These are phyloP conservation scores for Pseudonitzschia multistriata DNA, from an alignment of 108 stramenopile genomes.

Conservation along the genomic window DNA sequence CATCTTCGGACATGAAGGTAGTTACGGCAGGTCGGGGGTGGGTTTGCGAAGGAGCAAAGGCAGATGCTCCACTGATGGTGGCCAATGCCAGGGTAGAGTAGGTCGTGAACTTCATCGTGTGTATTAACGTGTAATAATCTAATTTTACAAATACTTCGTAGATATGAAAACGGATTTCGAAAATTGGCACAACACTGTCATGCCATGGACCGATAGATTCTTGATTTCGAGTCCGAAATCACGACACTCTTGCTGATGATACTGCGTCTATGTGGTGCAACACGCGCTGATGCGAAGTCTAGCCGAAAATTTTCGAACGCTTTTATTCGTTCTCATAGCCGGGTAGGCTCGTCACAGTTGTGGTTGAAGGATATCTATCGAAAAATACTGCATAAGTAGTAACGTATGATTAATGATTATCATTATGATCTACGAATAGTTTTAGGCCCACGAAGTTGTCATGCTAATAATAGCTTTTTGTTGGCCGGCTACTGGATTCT, in stretches of 20 bases:
- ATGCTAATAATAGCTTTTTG: too few species aligned
- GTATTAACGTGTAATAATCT: background rate
- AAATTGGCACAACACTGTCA: background rate
- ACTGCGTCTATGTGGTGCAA: background rate
- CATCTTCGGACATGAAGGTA: slow-evolving; percentile 27
- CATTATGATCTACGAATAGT: background rate
- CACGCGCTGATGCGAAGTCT: background rate
- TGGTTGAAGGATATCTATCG: slow-evolving; percentile 1
- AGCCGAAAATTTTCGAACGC: background rate
- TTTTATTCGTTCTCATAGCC: background rate
- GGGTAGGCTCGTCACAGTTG: background rate
- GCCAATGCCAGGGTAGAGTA: slow-evolving; percentile 31
- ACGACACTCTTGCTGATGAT: background rate
- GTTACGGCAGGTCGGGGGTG: slow-evolving; percentile 16
- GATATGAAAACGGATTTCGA: background rate
- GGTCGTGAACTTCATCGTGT: slow-evolving; percentile 38
- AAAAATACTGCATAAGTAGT: background rate
- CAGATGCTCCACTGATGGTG: slow-evolving; percentile 28
- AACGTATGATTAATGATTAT: background rate
- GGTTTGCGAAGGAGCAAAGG: slow-evolving; percentile 33
- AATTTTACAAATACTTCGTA: slow-evolving; percentile 3
- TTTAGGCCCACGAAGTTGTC: too few species aligned
- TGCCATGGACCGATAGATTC: background rate
- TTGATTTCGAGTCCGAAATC: background rate
- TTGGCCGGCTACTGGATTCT: background rate